Conservation (phyloP, 768 basidiomycete genomes). For the Rhodotorula kratochvilovae region DNA sequence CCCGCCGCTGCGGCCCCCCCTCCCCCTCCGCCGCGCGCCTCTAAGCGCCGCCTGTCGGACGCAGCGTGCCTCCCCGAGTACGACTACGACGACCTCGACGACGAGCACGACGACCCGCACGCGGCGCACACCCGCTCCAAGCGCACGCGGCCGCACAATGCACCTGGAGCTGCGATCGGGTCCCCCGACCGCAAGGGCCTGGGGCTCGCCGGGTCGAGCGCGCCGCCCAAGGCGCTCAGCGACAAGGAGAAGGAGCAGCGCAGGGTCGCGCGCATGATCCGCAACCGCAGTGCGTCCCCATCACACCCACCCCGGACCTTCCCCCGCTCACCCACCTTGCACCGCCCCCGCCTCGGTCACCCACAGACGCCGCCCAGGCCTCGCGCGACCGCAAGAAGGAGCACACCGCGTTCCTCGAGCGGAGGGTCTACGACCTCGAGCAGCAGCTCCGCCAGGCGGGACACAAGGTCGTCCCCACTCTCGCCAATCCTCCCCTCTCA, state of each 20-base stretch:
- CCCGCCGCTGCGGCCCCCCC: too few relatives aligned
- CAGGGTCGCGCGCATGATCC: conserved; percentile 32
- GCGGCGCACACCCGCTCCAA: too few relatives aligned
- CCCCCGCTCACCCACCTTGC: background rate
- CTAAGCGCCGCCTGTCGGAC: conserved; percentile 4
- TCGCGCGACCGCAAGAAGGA: conserved; percentile 39
- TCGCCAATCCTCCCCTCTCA: background rate
- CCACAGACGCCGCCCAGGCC: conserved; percentile 36
- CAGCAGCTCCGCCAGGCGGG: background rate
- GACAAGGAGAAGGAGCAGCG: conserved; percentile 35
- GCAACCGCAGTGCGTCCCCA: conserved; percentile 31
- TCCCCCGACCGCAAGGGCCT: background rate
- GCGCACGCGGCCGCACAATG: background rate
- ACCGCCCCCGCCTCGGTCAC: background rate
- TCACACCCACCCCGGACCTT: background rate
- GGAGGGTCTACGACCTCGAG: conserved; percentile 27
- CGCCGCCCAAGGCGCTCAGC: conserved; percentile 1
- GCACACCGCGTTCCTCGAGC: conserved; percentile 25
- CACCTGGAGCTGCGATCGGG: background rate
- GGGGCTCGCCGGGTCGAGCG: background rate
- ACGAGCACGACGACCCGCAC: too few relatives aligned
- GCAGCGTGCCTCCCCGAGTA: background rate
- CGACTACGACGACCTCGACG: background rate
- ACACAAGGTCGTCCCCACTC: background rate
- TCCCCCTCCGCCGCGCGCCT: too few relatives aligned